A percentile compares a stretch with the other conserved stretches of the same genome.
Conservation (phyloP, 2,329 filamentous ascomycete species). For the Diaporthe amygdali region DNA sequence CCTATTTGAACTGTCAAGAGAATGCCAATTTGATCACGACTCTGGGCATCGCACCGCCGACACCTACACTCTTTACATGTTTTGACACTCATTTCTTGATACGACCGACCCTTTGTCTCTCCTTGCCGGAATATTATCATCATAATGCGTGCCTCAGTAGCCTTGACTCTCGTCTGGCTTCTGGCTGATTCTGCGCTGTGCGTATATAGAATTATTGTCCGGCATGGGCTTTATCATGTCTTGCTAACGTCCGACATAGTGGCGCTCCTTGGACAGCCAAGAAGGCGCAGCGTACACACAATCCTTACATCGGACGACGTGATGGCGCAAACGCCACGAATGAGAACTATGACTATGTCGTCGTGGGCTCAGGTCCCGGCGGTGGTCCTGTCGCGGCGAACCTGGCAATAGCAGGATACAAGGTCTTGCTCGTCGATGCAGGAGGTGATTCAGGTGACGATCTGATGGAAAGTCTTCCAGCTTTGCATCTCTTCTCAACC, state of each 20-base stretch:
- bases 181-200: background rate
- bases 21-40: background rate
- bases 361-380: conserved; percentile 56
- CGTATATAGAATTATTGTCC: background rate
- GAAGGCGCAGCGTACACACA: background rate
- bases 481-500: conserved; percentile 4
- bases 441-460: conserved; percentile 51
- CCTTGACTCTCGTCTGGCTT: background rate
- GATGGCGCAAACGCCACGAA: background rate
- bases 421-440: conserved; percentile 56
- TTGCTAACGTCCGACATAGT: background rate
- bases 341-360: conserved; percentile 53
- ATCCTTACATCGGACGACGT: background rate
- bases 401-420: conserved; percentile 54
- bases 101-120: conserved; percentile 2
- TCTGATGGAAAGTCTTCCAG: conserved; percentile 33
- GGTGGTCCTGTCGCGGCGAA: conserved; percentile 54
- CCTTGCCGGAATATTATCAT: background rate
- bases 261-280: background rate
- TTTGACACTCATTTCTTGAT: conserved; percentile 2
- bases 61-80: conserved; percentile 4
- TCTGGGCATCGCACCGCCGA: background rate
- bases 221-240: background rate
- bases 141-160: background rate
- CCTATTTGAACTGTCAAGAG: conserved; percentile 3